phyloP scores from a whole-genome alignment of 352 stramenopile species.

The Pythium chondricola region DNA sequence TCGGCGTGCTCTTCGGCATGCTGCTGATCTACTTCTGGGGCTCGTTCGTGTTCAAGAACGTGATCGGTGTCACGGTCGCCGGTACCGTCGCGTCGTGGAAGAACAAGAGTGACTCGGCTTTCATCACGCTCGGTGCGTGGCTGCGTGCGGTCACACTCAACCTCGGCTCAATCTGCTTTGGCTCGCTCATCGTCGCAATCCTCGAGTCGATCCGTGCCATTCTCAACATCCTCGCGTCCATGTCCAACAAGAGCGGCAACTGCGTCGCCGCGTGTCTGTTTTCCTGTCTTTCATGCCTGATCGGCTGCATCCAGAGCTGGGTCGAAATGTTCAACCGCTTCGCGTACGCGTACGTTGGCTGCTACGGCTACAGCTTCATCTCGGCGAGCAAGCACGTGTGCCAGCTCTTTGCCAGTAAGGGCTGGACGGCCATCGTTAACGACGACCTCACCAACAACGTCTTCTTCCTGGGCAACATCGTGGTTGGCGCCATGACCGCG shows the following conservation, averaged over 20 bases:
- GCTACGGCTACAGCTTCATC: conserved; percentile 84
- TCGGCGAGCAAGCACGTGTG: conserved; percentile 70
- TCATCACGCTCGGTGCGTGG: conserved; percentile 73
- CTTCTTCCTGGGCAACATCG: conserved; percentile 78
- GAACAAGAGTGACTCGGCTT: conserved; percentile 59
- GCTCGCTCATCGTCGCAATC: conserved; percentile 88
- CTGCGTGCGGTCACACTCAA: conserved; percentile 81
- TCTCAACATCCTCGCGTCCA: conserved; percentile 55
- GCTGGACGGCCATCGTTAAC: conserved; percentile 87
- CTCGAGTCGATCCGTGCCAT: conserved; percentile 76
- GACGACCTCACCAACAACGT: conserved; percentile 83
- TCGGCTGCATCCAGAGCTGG: conserved; percentile 74
- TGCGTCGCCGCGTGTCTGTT: conserved; percentile 69
- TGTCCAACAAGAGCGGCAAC: conserved; percentile 57
- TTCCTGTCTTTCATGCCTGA: conserved; percentile 63
- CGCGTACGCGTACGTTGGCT: conserved; percentile 84
- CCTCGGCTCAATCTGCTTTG: conserved; percentile 91
- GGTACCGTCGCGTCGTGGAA: conserved; percentile 90
- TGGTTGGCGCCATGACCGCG: conserved; percentile 58
- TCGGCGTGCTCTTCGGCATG: conserved; percentile 83
- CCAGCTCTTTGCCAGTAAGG: conserved; percentile 71
- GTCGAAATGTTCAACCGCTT: conserved; percentile 90
- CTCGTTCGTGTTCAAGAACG: conserved; percentile 79
- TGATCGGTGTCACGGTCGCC: conserved; percentile 85
- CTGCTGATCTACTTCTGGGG: conserved; percentile 93